Conservation (phyloP, 306 rosid genomes). For the Myrica gale region DNA sequence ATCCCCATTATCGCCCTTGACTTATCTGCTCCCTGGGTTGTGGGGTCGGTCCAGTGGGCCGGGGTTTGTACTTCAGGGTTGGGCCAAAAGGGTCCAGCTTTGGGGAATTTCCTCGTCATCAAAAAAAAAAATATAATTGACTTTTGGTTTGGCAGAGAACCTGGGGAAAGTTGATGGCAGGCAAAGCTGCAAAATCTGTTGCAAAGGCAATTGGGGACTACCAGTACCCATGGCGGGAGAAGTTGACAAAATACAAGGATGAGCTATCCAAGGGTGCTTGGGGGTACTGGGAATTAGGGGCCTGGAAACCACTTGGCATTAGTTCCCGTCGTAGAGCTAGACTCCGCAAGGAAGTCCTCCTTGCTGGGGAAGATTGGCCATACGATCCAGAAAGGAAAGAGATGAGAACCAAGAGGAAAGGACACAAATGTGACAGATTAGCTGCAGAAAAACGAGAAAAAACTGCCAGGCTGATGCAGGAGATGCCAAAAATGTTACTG, state of each 20-base stretch:
- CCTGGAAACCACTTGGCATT: slow-evolving; percentile 77
- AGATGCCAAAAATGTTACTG: slow-evolving; percentile 78
- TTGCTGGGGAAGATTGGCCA: slow-evolving; percentile 76
- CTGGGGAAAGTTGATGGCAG: slow-evolving; percentile 46
- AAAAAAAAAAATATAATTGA: too few relatives aligned
- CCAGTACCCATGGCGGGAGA: slow-evolving; percentile 80
- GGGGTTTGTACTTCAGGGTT: too few relatives aligned
- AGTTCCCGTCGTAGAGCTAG: slow-evolving; percentile 73
- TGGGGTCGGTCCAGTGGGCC: too few relatives aligned
- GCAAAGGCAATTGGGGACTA: slow-evolving; percentile 58
- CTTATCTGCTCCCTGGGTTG: too few relatives aligned
- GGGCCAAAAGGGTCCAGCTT: too few relatives aligned
- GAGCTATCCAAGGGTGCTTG: slow-evolving; percentile 80
- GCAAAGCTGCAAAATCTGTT: slow-evolving; percentile 52
- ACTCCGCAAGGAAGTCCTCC: slow-evolving; percentile 71
- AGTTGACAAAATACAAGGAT: slow-evolving; percentile 53
- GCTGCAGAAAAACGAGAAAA: slow-evolving; percentile 75
- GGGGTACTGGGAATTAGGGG: slow-evolving; percentile 93
- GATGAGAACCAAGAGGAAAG: slow-evolving; percentile 83
- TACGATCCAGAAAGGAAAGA: slow-evolving; percentile 77
- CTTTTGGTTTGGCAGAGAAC: slow-evolving; percentile 23
- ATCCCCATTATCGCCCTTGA: too few relatives aligned
- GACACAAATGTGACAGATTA: slow-evolving; percentile 78
- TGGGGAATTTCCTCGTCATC: too few relatives aligned
- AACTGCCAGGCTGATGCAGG: slow-evolving; percentile 76